Evolutionary conservation across 805 yeast genomes (phyloP), one percentile per base, ranked within the genome.

Genomic region (Wickerhamomyces alni): DNA sequence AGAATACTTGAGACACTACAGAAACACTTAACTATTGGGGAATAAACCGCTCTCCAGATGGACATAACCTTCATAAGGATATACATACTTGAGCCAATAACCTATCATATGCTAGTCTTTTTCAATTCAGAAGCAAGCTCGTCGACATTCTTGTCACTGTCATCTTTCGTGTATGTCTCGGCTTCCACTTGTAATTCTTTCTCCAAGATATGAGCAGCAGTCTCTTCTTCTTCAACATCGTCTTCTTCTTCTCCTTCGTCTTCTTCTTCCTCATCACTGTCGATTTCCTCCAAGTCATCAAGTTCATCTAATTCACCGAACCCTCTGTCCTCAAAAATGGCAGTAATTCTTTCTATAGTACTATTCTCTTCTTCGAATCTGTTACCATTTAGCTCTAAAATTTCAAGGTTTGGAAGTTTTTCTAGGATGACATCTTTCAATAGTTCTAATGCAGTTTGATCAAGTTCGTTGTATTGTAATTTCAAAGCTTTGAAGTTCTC

Each of bases 351-450:
- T 39, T 77, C 84, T 40, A 93, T 61, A 17, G 72, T 67, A 43
- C 78, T 83, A 31, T 86, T 78, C 48, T 91, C 98, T 61, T 93
- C 98, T 37, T 86, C 86, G 54, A 93, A 83, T 58, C 86, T 71
- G 66, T 93, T 93, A 58, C 99, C 99, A 57, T 93, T 91, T 48
- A 93, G 73, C 68, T 93, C 98, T 48, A 93, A 69, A 9, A 56
- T 38, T 55, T 75, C 67, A 58, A 93, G 70, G 17, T 69, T 66
- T 31, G 83, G 82, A 51, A 91, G 65, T 36, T 74, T 73, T 16
- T 62, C 54, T 16, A 66, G 61, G 36, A 87, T 63, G 16, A 80
- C 80, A 8, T 68, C 66, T 28, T 70, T 71, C 40, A 93, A 64
- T n/a, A 69, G 51, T 37, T 70, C 73, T 50, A 93, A 69, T 3